Evolutionary conservation across 495 filamentous ascomycete genomes (phyloP).

Genomic region (Hypomontagnella monticulosa): DNA sequence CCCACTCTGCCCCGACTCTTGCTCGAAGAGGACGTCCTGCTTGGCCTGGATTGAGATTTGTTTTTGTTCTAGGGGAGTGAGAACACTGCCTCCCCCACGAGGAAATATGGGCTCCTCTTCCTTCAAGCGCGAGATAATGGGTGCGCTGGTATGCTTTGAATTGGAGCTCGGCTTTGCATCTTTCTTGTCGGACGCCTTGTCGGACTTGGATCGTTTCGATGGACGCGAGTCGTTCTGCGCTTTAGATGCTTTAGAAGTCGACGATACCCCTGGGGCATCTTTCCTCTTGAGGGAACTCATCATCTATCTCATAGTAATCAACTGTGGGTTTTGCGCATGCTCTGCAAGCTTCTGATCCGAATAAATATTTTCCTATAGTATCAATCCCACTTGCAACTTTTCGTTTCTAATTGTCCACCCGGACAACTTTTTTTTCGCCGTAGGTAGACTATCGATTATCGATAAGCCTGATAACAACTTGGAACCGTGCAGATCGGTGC

Average conservation of each 20-base stretch:
- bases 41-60: conserved; percentile 95
- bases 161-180: conserved; percentile 33
- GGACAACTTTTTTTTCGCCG: conserved; percentile 40
- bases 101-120: conserved; percentile 91
- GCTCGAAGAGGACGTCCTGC: conserved; percentile 92
- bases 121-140: conserved; percentile 54
- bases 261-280: conserved; percentile 54
- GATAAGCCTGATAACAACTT: conserved; percentile 30
- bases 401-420: conserved; percentile 7
- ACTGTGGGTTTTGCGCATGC: conserved; percentile 2
- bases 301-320: conserved; percentile 25
- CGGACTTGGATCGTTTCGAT: conserved; percentile 56
- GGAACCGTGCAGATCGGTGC: neutral
- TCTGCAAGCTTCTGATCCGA: neutral
- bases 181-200: conserved; percentile 43
- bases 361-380: conserved; percentile 5
- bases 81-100: conserved; percentile 86
- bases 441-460: conserved; percentile 32
- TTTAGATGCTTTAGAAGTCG: conserved; percentile 49
- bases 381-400: conserved; percentile 22
- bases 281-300: conserved; percentile 62
- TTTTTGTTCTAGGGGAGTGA: conserved; percentile 94
- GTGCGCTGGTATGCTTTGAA: conserved; percentile 41
- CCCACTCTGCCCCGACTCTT: conserved; percentile 62
- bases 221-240: conserved; percentile 48